Evolutionary conservation across 2,329 filamentous ascomycete species (phyloP).

Genomic region (Cytospora chrysosperma): DNA sequence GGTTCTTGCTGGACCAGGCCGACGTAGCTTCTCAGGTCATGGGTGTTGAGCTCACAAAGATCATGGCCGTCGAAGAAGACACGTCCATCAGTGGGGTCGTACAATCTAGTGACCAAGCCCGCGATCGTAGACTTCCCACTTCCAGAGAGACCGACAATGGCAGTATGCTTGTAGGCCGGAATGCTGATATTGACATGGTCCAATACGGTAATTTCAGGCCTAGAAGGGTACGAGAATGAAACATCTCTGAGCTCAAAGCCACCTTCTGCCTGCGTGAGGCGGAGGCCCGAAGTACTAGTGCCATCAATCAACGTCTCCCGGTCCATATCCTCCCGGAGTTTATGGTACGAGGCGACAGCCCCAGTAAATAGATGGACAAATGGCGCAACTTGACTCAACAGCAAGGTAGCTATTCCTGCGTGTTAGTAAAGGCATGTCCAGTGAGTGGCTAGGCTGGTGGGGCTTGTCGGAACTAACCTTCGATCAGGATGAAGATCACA

Average conservation of each 20-base stretch:
- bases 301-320: slow-evolving; percentile 45
- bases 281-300: slow-evolving; percentile 27
- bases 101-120: slow-evolving; percentile 44
- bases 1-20: slow-evolving; percentile 37
- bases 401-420: slow-evolving; percentile 44
- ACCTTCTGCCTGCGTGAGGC: slow-evolving; percentile 8
- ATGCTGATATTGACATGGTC: slow-evolving; percentile 39
- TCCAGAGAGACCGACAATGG: slow-evolving; percentile 58
- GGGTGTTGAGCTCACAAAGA: slow-evolving; percentile 38
- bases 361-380: slow-evolving; percentile 59
- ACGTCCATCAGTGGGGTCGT: slow-evolving; percentile 43
- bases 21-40: slow-evolving; percentile 37
- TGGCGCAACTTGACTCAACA: slow-evolving; percentile 59
- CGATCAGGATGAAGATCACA: slow-evolving; percentile 54
- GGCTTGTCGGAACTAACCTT: slow-evolving; percentile 37
- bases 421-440: slow-evolving; percentile 29
- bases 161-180: slow-evolving; percentile 49
- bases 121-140: slow-evolving; percentile 57
- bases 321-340: slow-evolving; percentile 55
- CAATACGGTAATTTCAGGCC: slow-evolving; percentile 43
- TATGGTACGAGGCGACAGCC: slow-evolving; percentile 53
- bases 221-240: slow-evolving; percentile 46
- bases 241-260: slow-evolving; percentile 20
- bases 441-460: neutral
- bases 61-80: slow-evolving; percentile 40